Conservation (phyloP, 768 basidiomycete genomes). For the Suillus discolor region DNA sequence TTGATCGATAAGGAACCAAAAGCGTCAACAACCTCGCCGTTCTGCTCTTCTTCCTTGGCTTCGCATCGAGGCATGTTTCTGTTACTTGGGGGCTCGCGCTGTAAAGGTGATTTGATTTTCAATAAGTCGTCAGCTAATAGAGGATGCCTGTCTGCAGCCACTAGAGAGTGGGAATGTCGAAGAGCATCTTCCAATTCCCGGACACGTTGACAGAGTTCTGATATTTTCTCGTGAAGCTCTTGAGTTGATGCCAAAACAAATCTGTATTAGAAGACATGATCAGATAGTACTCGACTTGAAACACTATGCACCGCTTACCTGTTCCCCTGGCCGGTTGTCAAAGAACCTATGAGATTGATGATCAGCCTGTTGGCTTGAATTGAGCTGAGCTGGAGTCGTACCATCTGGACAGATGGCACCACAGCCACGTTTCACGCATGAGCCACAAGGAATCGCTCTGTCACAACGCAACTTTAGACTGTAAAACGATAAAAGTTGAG, state of each 20-base stretch:
- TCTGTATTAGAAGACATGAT: slow-evolving; percentile 35
- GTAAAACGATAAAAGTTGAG: background rate
- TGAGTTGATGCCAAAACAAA: slow-evolving; percentile 82
- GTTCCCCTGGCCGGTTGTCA: slow-evolving; percentile 84
- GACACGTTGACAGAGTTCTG: slow-evolving; percentile 70
- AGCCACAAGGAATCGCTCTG: slow-evolving; percentile 74
- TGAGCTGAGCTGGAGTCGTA: slow-evolving; percentile 36
- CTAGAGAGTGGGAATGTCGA: slow-evolving; percentile 56
- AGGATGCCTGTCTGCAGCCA: slow-evolving; percentile 64
- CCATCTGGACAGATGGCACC: slow-evolving; percentile 83
- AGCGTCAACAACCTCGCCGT: slow-evolving; percentile 74
- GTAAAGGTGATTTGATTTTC: slow-evolving; percentile 74
- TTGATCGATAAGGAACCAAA: slow-evolving; percentile 80
- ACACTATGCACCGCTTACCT: slow-evolving; percentile 44
- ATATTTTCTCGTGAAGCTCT: slow-evolving; percentile 82
- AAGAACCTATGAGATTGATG: slow-evolving; percentile 51
- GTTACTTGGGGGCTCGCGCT: slow-evolving; percentile 56
- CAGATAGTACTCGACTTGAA: slow-evolving; percentile 3
- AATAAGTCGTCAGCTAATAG: slow-evolving; percentile 74
- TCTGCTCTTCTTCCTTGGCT: slow-evolving; percentile 63
- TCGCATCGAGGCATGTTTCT: slow-evolving; percentile 39
- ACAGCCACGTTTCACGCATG: slow-evolving; percentile 80
- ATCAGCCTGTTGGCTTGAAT: slow-evolving; percentile 22
- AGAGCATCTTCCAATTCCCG: slow-evolving; percentile 78
- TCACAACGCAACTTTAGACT: slow-evolving; percentile 55